phyloP scores from a whole-genome alignment of 805 yeast species.

The Ogataea thermomethanolica region DNA sequence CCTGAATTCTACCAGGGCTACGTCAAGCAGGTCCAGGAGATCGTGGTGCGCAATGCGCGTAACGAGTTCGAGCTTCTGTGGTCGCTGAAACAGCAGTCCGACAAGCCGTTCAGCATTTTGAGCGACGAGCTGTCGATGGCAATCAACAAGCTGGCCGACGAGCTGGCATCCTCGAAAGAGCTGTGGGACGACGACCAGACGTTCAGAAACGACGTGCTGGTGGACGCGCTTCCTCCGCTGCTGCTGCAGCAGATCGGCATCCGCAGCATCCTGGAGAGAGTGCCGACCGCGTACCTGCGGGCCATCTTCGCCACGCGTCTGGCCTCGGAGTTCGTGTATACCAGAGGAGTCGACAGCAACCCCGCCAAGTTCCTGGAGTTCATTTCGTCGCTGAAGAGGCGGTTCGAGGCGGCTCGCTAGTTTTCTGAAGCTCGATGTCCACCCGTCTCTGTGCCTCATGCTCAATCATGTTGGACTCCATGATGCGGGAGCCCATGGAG shows the following conservation, averaged over 20 bases:
- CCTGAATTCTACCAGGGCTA: constrained; percentile 81
- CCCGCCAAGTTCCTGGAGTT: constrained; percentile 74
- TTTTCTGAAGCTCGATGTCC: constrained; percentile 23
- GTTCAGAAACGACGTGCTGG: constrained; percentile 74
- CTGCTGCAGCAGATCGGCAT: constrained; percentile 65
- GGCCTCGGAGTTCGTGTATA: constrained; percentile 81
- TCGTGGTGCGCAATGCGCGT: constrained; percentile 73
- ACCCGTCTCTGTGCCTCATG: constrained; percentile 32
- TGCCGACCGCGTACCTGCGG: constrained; percentile 82
- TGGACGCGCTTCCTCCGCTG: constrained; percentile 73
- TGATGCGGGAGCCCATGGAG: constrained; percentile 25
- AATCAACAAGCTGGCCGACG: constrained; percentile 82
- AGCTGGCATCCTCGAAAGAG: constrained; percentile 74
- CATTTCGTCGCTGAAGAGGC: constrained; percentile 55
- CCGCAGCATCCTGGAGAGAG: constrained; percentile 63
- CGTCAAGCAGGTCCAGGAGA: constrained; percentile 77
- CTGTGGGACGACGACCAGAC: constrained; percentile 77
- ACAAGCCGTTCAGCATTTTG: constrained; percentile 59
- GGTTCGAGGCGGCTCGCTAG: constrained; percentile 9
- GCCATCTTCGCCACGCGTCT: constrained; percentile 86
- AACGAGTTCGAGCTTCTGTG: constrained; percentile 85
- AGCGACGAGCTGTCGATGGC: constrained; percentile 83
- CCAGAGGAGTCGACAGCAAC: constrained; percentile 75
- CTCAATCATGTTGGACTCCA: constrained; percentile 32
- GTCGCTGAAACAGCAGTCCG: constrained; percentile 64